Base-by-base conservation (phyloP, 2,329 filamentous ascomycete genomes). In the Talaromyces pinophilus region DNA sequence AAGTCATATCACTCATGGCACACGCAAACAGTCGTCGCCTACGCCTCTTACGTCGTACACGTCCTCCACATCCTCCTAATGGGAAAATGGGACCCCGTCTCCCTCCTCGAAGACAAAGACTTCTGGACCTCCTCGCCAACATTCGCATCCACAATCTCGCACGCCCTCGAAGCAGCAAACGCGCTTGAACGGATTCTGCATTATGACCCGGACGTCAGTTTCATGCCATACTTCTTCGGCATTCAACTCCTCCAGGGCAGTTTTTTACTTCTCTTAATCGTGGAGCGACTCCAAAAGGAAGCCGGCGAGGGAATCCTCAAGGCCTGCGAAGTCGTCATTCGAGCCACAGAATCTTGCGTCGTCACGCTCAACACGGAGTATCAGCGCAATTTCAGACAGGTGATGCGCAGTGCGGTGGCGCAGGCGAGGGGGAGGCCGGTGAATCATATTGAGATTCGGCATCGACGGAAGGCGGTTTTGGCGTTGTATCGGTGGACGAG, bases 201-300 rank as follows among this genome's bases (percentile, higher is more conserved):
- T 72, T 92, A 91, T 75, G 93, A 97, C 74, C 92, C 93, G 0
- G 92, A 95, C 66, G 84, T 97, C 60, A 93, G 94, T 77, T 96
- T 96, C 79, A 97, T 97, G 92, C 93, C 93, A 1, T 97, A 96
- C 82, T 97, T 97, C 82, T 97, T 96, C 71, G 93, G 93, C 67
- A 94, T 97, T 68, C 97, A 97, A 76, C 84, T 97, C 2, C 82
- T 97, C 5, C 93, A 97, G 75, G 93, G 93, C 5, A 96, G 92
- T 46, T 96, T 97, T 77, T 80, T 97, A 48, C 82, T 97, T 28
- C 85, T 97, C 0, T 82, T 97, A 54, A 96, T 96, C 62, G 93
- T 93, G 67, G 93, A 97, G 76, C 95, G 96, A 77, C 82, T 97
- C 64, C 90, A 93, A 77, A 88, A 88, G 22, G 92, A 96, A 76